A percentile compares a stretch with the other conserved stretches of the same genome.
Evolutionary conservation across 2,329 filamentous ascomycete species (phyloP).

Genomic region (Biscogniauxia sp.): DNA sequence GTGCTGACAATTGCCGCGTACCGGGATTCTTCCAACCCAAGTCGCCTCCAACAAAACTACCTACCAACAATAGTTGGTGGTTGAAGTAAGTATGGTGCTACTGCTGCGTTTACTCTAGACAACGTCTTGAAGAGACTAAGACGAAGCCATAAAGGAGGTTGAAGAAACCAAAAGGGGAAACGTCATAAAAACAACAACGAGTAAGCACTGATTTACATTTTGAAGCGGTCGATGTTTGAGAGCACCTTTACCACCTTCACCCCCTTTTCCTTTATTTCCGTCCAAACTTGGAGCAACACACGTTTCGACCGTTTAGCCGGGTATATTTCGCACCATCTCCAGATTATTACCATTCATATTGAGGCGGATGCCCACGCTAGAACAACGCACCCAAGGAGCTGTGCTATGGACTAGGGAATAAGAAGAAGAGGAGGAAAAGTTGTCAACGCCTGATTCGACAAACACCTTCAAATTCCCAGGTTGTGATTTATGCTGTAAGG

Average conservation of each 20-base stretch:
- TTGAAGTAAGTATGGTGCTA: neutral
- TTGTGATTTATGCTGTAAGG: neutral
- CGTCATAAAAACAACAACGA: neutral
- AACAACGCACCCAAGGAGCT: neutral
- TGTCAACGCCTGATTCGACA: neutral
- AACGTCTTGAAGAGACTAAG: neutral
- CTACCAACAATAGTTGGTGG: too few relatives aligned
- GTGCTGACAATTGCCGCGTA: neutral
- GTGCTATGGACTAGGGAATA: neutral
- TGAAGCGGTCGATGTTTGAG: neutral
- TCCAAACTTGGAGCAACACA: conserved; percentile 4
- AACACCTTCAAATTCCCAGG: neutral
- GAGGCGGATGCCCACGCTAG: neutral
- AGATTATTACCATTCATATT: conserved; percentile 4
- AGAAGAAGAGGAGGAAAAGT: neutral
- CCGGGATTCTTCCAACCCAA: neutral
- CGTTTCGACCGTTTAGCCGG: conserved; percentile 14
- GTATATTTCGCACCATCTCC: conserved; percentile 1
- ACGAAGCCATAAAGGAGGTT: neutral
- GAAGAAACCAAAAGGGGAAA: too few relatives aligned
- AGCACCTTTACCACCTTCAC: too few relatives aligned
- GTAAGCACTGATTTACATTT: neutral
- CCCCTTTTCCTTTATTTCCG: neutral
- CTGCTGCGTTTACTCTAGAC: neutral
- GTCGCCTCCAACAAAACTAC: too few relatives aligned